Evolutionary conservation across 2,329 filamentous ascomycete species (phyloP), one percentile per base, ranked within the genome.

Genomic region (Ophioceras dolichostomum): DNA sequence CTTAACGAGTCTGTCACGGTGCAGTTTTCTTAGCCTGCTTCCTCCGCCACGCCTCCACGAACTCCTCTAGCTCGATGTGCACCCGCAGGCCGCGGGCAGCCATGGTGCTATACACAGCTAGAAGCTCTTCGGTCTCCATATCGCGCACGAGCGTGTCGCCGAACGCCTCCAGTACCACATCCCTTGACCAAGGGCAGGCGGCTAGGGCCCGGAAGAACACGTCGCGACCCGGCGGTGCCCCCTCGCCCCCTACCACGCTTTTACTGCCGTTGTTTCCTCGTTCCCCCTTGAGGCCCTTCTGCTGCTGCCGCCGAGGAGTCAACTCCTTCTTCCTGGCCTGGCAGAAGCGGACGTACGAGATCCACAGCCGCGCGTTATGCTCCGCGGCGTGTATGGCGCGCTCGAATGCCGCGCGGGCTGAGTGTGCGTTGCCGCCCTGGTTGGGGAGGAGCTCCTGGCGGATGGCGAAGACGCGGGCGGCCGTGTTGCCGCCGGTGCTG

Each of bases 151-250:
- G 21, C 4, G 34, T 37, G 5, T 27, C 20, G 3, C 24, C 24
- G 47, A 75, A 74, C 0, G 61, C 69, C 49, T 70, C 63, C 59
- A 76, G 61, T 41, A 67, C 59, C 24, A 70, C 45, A 21, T 56
- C 57, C 51, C 69, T 72, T 5, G 60, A 61, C 58, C 66, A 66
- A 0, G 67, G 67, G 40, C 68, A 71, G 14, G 64, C 57, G 9
- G 53, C 54, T 21, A 72, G 36, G 0, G 64, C 68, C 9, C 63
- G 48, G 43, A 67, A 70, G 39, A 68, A 67, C 3, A 69, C 56
- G 4, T 65, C 64, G 45, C 63, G 69, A 3, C 61, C 61, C 44
- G 62, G 2, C 52, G 40, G 18, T 57, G 58, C 13, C 60, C 43
- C 42, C 63, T 61, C 36, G 13, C 19, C 9, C 20, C 18, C 16